Conservation (phyloP, 78 protist species). For the Dictyostelium brefeldianum region DNA sequence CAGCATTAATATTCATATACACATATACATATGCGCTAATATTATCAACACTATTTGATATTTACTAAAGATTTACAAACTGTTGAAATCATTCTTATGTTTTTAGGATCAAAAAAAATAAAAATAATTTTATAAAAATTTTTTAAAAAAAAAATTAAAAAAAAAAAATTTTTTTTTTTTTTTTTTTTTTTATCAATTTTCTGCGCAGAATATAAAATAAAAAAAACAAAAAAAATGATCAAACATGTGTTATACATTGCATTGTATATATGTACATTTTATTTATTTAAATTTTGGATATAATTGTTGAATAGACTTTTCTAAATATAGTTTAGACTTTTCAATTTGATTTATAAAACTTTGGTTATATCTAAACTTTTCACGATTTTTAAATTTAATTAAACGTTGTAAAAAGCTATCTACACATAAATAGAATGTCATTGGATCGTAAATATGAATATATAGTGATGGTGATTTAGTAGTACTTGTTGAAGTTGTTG, state of each 20-base stretch:
- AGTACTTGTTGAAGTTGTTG: too few species aligned
- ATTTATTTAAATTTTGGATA: conserved; percentile 9
- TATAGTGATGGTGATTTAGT: background rate
- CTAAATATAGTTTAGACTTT: background rate
- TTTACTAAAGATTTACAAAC: background rate
- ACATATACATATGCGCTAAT: too few species aligned
- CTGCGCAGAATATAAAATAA: too few species aligned
- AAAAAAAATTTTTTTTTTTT: background rate
- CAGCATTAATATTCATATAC: too few species aligned
- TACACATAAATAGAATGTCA: conserved; percentile 29
- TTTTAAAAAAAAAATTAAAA: background rate
- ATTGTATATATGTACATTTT: background rate
- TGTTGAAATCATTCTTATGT: conserved; percentile 16
- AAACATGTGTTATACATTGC: background rate
- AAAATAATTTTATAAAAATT: background rate
- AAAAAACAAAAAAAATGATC: too few species aligned
- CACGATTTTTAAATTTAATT: conserved; percentile 8
- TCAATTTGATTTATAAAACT: conserved; percentile 19
- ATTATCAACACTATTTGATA: too few species aligned
- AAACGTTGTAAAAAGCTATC: conserved; percentile 54
- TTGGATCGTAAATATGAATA: background rate
- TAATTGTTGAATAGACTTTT: background rate
- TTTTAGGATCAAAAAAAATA: background rate
- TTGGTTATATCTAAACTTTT: background rate
- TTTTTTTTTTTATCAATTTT: background rate